A percentile compares a stretch with the other conserved stretches of the same genome.
These are phyloP conservation scores for Paramarasmius palmivorus DNA, from an alignment of 1,284 basidiomycete genomes.

Conservation along the genomic window DNA sequence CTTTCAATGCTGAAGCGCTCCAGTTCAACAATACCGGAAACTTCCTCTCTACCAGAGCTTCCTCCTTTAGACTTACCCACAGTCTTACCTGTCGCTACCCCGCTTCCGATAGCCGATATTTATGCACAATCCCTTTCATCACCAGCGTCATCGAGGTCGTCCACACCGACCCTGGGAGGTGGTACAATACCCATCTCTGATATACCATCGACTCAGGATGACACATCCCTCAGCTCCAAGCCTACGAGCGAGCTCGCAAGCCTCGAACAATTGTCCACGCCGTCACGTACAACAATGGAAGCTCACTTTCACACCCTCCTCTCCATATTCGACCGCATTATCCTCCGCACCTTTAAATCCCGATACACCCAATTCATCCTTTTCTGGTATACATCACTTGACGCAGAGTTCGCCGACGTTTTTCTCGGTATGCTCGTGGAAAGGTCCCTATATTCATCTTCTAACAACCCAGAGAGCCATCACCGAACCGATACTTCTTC, in stretches of 20 bases:
- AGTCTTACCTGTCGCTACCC: conserved; percentile 11
- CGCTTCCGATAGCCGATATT: conserved; percentile 9
- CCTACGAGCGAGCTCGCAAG: no score
- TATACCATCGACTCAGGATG: conserved; percentile 12
- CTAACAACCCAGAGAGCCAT: conserved; percentile 9
- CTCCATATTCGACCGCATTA: conserved; percentile 89
- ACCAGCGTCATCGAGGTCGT: conserved; percentile 23
- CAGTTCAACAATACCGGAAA: conserved; percentile 19
- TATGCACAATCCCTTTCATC: not conserved
- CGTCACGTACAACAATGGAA: conserved; percentile 31
- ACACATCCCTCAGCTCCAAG: not conserved
- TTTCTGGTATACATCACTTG: conserved; percentile 93
- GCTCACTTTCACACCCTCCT: conserved; percentile 87
- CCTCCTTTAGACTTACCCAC: conserved; percentile 36
- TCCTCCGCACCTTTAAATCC: conserved; percentile 94
- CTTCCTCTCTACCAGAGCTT: conserved; percentile 31
- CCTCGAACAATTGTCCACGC: conserved; percentile 15
- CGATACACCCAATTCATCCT: conserved; percentile 97
- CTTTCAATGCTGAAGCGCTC: conserved; percentile 28
- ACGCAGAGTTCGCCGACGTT: conserved; percentile 87
- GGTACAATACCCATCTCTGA: no score
- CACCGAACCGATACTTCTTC: conserved; percentile 23
- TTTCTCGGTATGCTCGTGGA: conserved; percentile 93
- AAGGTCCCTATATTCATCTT: conserved; percentile 73
- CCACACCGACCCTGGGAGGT: conserved; percentile 19